These are phyloP conservation scores for Melampsora americana DNA, from an alignment of 1,284 basidiomycete genomes.

Conservation along the genomic window DNA sequence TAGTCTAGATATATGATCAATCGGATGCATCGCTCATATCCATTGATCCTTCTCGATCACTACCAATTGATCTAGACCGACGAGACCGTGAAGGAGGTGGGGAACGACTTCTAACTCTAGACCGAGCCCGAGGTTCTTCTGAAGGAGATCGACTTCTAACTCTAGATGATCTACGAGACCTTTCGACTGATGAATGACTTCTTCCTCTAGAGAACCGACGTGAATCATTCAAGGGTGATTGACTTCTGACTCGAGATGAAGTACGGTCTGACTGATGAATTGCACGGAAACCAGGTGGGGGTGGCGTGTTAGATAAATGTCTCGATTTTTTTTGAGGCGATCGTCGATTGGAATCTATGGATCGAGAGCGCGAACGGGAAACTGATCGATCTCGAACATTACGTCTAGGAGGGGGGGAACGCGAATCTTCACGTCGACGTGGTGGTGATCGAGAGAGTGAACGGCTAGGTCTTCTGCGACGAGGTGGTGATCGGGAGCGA, in stretches of 20 bases:
- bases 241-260: neutral
- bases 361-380: neutral
- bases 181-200: no score
- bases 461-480: neutral
- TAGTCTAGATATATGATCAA: neutral
- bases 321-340: no score
- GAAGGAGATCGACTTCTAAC: neutral
- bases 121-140: neutral
- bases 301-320: neutral
- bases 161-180: neutral
- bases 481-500: slow-evolving; percentile 7
- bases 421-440: neutral
- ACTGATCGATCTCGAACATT: neutral
- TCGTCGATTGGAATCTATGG: neutral
- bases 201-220: no score
- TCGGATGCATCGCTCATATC: slow-evolving; percentile 10
- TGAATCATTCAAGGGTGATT: no score
- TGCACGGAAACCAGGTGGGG: neutral
- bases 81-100: neutral
- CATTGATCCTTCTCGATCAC: slow-evolving; percentile 1
- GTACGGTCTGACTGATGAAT: neutral
- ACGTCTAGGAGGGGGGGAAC: neutral
- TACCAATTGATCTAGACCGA: neutral
- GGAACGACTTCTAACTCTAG: neutral
- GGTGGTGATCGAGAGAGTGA: slow-evolving; percentile 2